These are phyloP conservation scores for Pythium scleroteichum DNA, from an alignment of 352 stramenopile species.

Conservation along the genomic window DNA sequence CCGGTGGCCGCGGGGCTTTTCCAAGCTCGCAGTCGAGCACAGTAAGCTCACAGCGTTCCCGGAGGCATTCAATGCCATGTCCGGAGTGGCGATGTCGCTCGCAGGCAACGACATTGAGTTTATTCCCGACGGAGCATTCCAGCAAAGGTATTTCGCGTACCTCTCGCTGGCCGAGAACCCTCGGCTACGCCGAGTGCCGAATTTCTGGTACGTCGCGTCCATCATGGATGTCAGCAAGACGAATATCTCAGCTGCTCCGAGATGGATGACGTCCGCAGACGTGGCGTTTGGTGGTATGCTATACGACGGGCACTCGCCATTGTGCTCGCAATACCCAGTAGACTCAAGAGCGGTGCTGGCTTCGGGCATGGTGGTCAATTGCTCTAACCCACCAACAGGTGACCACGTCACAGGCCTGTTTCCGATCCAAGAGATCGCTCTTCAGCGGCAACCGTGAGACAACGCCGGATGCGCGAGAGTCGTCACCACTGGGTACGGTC, in stretches of 20 bases:
- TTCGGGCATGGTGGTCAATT: background rate
- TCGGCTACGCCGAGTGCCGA: background rate
- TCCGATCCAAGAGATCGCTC: constrained; percentile 1
- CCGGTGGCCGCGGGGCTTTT: constrained; percentile 5
- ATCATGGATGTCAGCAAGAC: background rate
- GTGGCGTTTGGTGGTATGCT: background rate
- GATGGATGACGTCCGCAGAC: background rate
- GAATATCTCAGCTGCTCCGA: background rate
- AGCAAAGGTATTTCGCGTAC: constrained; percentile 1
- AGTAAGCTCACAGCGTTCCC: constrained; percentile 4
- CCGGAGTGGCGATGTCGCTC: constrained; percentile 1
- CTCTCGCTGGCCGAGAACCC: constrained; percentile 5
- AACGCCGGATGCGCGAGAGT: no score
- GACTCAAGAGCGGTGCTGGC: background rate
- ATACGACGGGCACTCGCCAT: background rate
- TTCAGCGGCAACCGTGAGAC: constrained; percentile 3
- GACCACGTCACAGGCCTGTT: constrained; percentile 3
- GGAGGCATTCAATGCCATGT: background rate
- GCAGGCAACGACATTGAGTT: constrained; percentile 10
- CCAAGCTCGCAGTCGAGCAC: constrained; percentile 13
- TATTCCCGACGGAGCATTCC: background rate
- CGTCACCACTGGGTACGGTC: no score
- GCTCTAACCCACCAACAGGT: background rate
- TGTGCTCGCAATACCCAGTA: constrained; percentile 1
- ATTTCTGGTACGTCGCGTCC: background rate